These are phyloP conservation scores for Coniochaeta prunicola DNA, from an alignment of 2,329 filamentous ascomycete genomes.

Conservation along the genomic window DNA sequence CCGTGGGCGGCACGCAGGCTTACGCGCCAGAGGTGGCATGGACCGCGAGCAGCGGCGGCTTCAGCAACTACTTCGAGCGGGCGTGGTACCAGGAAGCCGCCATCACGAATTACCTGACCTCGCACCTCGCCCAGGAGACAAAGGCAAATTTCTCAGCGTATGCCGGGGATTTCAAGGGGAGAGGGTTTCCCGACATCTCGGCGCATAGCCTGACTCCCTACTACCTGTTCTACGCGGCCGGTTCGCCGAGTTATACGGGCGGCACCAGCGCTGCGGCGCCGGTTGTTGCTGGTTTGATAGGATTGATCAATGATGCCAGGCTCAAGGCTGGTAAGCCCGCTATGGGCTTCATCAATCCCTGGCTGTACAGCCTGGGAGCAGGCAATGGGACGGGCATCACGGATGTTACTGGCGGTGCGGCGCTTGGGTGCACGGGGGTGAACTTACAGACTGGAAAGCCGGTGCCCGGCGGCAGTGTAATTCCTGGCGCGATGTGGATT, in stretches of 20 bases:
- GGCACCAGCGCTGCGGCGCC: conserved; percentile 41
- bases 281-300: conserved; percentile 45
- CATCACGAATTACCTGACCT: conserved; percentile 39
- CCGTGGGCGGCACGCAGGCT: conserved; percentile 49
- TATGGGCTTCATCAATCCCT: conserved; percentile 42
- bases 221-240: conserved; percentile 31
- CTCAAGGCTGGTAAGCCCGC: conserved; percentile 33
- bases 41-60: conserved; percentile 39
- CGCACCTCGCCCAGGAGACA: conserved; percentile 30
- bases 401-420: conserved; percentile 24
- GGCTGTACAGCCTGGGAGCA: conserved; percentile 27
- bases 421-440: conserved; percentile 8
- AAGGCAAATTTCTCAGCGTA: conserved; percentile 10
- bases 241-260: conserved; percentile 15
- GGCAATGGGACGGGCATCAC: conserved; percentile 16
- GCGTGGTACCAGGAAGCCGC: conserved; percentile 34
- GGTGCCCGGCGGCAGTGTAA: conserved; percentile 2
- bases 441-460: conserved; percentile 3
- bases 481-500: conserved; percentile 7
- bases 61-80: conserved; percentile 39
- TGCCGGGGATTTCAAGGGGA: conserved; percentile 27
- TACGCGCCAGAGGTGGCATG: conserved; percentile 29
- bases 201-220: conserved; percentile 40
- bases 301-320: conserved; percentile 47
- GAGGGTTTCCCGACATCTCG: conserved; percentile 55